A percentile compares a stretch with the other conserved stretches of the same genome.
Conservation (phyloP, 2,329 filamentous ascomycete genomes). For the Colletotrichum agaves region DNA sequence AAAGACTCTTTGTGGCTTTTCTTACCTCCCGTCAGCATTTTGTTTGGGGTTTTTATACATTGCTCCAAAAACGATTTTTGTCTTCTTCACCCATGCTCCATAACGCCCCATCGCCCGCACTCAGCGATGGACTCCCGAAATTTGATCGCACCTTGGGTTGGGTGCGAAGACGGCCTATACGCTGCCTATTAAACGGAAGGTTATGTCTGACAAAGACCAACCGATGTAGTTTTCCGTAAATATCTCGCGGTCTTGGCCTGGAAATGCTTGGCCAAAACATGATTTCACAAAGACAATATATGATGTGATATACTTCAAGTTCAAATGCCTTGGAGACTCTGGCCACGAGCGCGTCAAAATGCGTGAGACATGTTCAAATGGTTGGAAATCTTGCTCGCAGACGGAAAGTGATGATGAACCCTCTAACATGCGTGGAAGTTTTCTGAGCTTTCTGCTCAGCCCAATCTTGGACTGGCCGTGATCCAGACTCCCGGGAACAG, state of each 20-base stretch:
- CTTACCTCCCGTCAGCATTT: neutral
- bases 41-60: too few species aligned
- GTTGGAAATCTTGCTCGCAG: neutral
- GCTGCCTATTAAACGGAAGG: neutral
- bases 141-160: neutral
- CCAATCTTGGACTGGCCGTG: neutral
- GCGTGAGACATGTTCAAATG: neutral
- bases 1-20: neutral
- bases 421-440: neutral
- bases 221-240: neutral
- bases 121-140: neutral
- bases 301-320: neutral
- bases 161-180: neutral
- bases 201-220: too few species aligned
- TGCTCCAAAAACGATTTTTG: too few species aligned
- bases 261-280: neutral
- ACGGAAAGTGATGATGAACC: too few species aligned
- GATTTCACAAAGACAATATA: neutral
- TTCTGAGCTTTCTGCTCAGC: neutral
- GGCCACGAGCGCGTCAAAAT: neutral
- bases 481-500: neutral
- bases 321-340: neutral
- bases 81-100: neutral
- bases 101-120: neutral
- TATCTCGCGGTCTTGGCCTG: neutral